phyloP scores from a whole-genome alignment of 768 basidiomycete species.

The Russula olivacea region DNA sequence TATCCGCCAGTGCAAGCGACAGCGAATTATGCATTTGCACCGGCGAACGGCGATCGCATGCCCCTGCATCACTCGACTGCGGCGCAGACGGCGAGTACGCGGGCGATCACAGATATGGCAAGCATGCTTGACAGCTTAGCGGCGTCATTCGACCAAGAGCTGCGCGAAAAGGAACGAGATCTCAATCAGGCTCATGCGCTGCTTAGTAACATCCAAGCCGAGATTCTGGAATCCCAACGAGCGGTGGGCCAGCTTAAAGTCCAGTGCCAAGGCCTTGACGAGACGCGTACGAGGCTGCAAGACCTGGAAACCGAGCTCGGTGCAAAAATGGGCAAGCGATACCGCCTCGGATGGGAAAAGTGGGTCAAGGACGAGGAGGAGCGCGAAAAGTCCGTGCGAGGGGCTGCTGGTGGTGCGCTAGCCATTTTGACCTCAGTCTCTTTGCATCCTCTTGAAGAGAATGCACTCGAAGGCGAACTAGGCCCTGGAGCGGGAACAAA shows the following conservation, averaged over 20 bases:
- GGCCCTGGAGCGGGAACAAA: conserved; percentile 31
- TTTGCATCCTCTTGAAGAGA: conserved; percentile 31
- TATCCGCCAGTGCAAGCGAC: conserved; percentile 44
- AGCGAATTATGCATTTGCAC: conserved; percentile 40
- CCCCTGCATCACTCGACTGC: conserved; percentile 80
- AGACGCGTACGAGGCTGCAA: conserved; percentile 52
- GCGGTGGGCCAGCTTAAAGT: conserved; percentile 61
- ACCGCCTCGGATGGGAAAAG: conserved; percentile 85
- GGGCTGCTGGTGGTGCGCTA: conserved; percentile 54
- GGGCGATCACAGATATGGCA: conserved; percentile 79
- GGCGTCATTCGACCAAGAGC: conserved; percentile 84
- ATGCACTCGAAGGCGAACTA: conserved; percentile 11
- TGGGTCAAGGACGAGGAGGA: conserved; percentile 85
- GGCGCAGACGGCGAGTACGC: conserved; percentile 80
- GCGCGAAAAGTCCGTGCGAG: conserved; percentile 64
- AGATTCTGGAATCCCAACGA: conserved; percentile 81
- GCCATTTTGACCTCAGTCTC: conserved; percentile 40
- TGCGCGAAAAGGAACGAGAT: conserved; percentile 87
- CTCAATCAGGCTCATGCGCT: conserved; percentile 84
- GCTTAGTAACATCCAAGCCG: conserved; percentile 79
- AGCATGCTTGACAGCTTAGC: conserved; percentile 85
- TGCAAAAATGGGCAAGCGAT: conserved; percentile 73
- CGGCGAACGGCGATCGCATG: conserved; percentile 55
- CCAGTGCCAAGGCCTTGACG: conserved; percentile 60
- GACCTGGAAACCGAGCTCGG: conserved; percentile 61